Conservation (phyloP, 1,139 yeast species). For the Sugiyamaella japonica region DNA sequence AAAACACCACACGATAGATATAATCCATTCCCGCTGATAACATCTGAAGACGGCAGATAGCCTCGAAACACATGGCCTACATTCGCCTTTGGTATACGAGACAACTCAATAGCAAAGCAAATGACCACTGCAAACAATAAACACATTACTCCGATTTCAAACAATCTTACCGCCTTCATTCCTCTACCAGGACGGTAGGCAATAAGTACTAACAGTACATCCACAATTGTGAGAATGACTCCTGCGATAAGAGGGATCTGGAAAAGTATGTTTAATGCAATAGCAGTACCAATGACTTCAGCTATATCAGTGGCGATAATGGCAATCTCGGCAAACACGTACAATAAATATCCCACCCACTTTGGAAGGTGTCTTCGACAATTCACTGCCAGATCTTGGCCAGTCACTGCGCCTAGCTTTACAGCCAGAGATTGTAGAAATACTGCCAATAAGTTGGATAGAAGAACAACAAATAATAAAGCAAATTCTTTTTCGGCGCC, state of each 20-base stretch:
- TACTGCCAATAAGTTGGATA: conserved; percentile 71
- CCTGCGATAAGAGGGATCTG: conserved; percentile 78
- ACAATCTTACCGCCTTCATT: conserved; percentile 59
- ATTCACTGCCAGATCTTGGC: conserved; percentile 70
- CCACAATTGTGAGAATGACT: conserved; percentile 66
- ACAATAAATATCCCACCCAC: conserved; percentile 57
- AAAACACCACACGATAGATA: conserved; percentile 74
- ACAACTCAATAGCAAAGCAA: conserved; percentile 69
- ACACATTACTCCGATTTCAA: conserved; percentile 65
- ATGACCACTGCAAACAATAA: conserved; percentile 69
- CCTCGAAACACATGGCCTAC: conserved; percentile 64
- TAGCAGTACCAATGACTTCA: conserved; percentile 86
- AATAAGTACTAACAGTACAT: conserved; percentile 69
- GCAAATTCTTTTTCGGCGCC: conserved; percentile 69
- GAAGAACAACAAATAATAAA: conserved; percentile 61
- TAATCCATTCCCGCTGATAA: conserved; percentile 64
- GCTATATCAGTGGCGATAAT: conserved; percentile 85
- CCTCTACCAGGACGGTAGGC: conserved; percentile 74
- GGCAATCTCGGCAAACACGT: conserved; percentile 75
- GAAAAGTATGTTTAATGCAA: conserved; percentile 70
- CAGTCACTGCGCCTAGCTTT: conserved; percentile 78
- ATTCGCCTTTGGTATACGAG: conserved; percentile 51
- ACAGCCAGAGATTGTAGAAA: conserved; percentile 72
- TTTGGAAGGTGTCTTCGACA: conserved; percentile 62
- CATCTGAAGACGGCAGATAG: conserved; percentile 62